Evolutionary conservation across 306 rosid species (phyloP).

Genomic region (Trifolium subterraneum): DNA sequence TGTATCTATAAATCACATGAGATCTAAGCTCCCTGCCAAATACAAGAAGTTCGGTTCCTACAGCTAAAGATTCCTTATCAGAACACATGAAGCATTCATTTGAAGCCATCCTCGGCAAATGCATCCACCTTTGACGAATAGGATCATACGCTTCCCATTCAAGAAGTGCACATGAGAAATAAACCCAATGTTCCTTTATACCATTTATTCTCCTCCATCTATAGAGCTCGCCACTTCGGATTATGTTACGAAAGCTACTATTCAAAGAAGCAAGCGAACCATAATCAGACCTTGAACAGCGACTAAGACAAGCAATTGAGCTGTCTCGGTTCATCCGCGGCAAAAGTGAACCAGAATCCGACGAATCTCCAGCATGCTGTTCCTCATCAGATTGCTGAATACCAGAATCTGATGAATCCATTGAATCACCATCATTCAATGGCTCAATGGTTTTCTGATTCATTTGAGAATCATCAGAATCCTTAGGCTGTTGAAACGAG

Average conservation of each 20-base stretch:
- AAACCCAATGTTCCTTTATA: constrained; percentile 87
- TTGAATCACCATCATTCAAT: constrained; percentile 23
- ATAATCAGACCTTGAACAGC: constrained; percentile 85
- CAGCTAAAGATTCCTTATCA: constrained; percentile 94
- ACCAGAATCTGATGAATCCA: constrained; percentile 14
- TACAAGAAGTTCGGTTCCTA: constrained; percentile 94
- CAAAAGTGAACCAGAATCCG: constrained; percentile 65
- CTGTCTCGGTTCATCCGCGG: constrained; percentile 76
- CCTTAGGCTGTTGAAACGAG: constrained; percentile 36
- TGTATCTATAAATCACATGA: constrained; percentile 77
- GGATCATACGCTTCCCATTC: constrained; percentile 98
- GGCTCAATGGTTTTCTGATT: constrained; percentile 39
- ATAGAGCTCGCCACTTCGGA: constrained; percentile 80
- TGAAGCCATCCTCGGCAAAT: constrained; percentile 83
- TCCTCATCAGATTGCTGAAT: constrained; percentile 47
- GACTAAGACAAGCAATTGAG: constrained; percentile 73
- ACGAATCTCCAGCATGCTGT: constrained; percentile 49
- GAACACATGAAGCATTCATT: constrained; percentile 89
- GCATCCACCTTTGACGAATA: constrained; percentile 73
- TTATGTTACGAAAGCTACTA: constrained; percentile 64
- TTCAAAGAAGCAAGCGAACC: constrained; percentile 75
- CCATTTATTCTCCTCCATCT: constrained; percentile 71
- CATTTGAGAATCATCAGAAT: constrained; percentile 42
- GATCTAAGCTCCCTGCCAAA: constrained; percentile 78
- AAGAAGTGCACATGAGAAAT: constrained; percentile 76